Base-by-base conservation (phyloP, 2,329 filamentous ascomycete species). In the Sporothrix variecibatus region DNA sequence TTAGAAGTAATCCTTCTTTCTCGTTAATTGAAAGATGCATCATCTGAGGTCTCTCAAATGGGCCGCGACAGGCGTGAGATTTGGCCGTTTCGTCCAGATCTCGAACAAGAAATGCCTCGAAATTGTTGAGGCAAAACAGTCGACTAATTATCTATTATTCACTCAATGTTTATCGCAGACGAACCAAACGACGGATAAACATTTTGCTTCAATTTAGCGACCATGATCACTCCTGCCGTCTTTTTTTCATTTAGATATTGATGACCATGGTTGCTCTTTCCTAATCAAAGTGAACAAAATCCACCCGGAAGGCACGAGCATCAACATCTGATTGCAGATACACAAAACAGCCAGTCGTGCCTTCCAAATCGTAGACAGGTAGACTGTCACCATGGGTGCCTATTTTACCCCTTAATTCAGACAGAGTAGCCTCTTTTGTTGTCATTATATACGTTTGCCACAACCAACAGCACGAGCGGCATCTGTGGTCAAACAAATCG, bases 41-140 rank as follows among this genome's bases (percentile, higher is more conserved):
- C 46, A 23, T 20, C 46, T 23, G 4, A 2, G 28, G 28, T n/a
- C 46, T n/a, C 46, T 8, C 26, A 15, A n/a, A 69, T 69, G 46
- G 69, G 69, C 38, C 69, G 38, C 34, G 38, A 40, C 49, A 56
- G 68, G 68, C 34, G 34, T 58, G 31, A 26, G n/a, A 58, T 40
- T 8, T 20, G 68, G 68, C 49, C 68, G 46, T 56, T 70, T 70
- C 49, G 31, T 7, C 26, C 31, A 15, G 9, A 11, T 71, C 51
- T 58, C 49, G 49, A 43, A 71, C 43, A 51, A 20, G 1, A 43
- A 28, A 20, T 43, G 51, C 49, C 34, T 71, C 67, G 15, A 43
- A 43, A 20, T 6, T 49, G 15, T 20, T 12, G 15, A 49, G 6
- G 43, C 3, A 20, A 49, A 49, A 6, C 43, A 49, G 15, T 49